A percentile compares a stretch with the other conserved stretches of the same genome.
Conservation (phyloP, 768 basidiomycete genomes). For the Pseudohyphozyma bogoriensis region DNA sequence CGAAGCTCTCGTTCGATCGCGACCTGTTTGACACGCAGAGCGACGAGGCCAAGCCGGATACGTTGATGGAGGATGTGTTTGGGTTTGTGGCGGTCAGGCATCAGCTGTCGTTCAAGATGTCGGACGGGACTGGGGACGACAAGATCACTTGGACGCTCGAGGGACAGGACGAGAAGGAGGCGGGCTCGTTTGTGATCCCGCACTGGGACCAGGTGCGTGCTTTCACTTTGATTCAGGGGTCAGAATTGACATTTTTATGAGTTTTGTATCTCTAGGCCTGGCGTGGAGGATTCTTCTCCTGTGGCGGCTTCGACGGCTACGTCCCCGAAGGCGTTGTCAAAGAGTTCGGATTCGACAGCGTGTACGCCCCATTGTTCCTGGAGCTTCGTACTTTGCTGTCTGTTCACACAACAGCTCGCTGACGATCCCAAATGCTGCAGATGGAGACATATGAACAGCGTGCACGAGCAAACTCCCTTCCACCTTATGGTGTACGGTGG, state of each 20-base stretch:
- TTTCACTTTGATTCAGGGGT: no score
- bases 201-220: conserved; percentile 9
- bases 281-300: background rate
- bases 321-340: conserved; percentile 14
- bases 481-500: conserved; percentile 75
- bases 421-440: no score
- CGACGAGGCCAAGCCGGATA: conserved; percentile 5
- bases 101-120: conserved; percentile 12
- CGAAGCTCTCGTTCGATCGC: conserved; percentile 7
- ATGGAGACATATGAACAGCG: conserved; percentile 27
- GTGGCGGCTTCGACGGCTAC: conserved; percentile 21
- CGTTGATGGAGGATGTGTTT: conserved; percentile 17
- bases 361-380: conserved; percentile 15
- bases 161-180: background rate
- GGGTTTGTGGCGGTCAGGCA: conserved; percentile 13
- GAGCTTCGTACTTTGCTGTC: no score
- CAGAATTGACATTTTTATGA: no score
- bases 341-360: conserved; percentile 19
- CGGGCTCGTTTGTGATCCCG: conserved; percentile 12
- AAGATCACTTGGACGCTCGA: conserved; percentile 11
- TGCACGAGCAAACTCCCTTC: conserved; percentile 69
- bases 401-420: conserved; percentile 1
- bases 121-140: conserved; percentile 16
- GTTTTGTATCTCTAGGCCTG: no score
- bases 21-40: no score